Percentiles rank a stretch among this genome's conserved stretches.
Conservation (phyloP, 2,329 filamentous ascomycete genomes). For the Fusarium nelsonii region DNA sequence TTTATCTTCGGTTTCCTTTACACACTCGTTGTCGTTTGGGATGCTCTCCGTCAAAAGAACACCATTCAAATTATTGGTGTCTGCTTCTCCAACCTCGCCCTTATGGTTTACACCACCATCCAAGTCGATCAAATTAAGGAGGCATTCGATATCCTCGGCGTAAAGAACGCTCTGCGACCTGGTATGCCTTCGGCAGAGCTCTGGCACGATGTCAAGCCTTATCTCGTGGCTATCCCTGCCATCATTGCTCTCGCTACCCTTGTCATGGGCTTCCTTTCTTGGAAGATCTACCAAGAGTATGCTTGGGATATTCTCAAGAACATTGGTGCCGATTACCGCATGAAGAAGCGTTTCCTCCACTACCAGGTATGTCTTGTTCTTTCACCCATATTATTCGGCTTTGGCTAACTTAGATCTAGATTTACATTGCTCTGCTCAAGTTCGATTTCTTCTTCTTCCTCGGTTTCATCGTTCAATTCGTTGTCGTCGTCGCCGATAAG, state of each 20-base stretch:
- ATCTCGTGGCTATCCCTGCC: conserved; percentile 85
- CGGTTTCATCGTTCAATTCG: conserved; percentile 97
- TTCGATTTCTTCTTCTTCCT: conserved; percentile 99
- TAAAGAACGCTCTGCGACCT: conserved; percentile 59
- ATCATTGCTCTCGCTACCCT: conserved; percentile 83
- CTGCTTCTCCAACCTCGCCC: conserved; percentile 89
- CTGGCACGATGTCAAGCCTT: conserved; percentile 78
- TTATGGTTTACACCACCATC: conserved; percentile 92
- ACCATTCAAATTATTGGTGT: conserved; percentile 98
- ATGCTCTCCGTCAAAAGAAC: conserved; percentile 94
- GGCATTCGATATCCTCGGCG: conserved; percentile 71
- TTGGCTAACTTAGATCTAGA: conserved; percentile 62
- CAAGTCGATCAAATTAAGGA: conserved; percentile 91
- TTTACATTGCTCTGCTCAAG: conserved; percentile 97
- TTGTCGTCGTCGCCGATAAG: conserved; percentile 84
- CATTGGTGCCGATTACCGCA: conserved; percentile 94
- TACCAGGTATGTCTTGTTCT: conserved; percentile 78
- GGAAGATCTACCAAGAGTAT: conserved; percentile 98
- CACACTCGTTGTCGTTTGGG: conserved; percentile 89
- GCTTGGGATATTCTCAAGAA: conserved; percentile 99
- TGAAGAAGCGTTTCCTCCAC: conserved; percentile 96
- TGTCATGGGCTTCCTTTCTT: conserved; percentile 80
- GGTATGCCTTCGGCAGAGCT: conserved; percentile 58
- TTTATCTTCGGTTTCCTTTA: conserved; percentile 99
- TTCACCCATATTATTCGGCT: background rate